These are phyloP conservation scores for Fraxinus greggii DNA, from an alignment of 305 asterid genomes.

Conservation along the genomic window DNA sequence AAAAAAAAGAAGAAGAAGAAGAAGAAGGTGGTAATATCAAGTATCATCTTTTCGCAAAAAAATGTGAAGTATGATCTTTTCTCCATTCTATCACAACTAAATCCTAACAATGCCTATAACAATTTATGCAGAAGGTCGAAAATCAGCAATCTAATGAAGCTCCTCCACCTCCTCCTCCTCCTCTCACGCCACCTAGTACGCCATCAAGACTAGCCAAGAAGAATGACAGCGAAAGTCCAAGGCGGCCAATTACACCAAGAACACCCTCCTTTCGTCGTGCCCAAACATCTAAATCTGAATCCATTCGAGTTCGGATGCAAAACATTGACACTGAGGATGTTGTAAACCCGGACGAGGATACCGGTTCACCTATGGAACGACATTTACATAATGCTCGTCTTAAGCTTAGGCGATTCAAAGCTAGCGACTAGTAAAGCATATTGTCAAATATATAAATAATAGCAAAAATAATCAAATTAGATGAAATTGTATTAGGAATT, in stretches of 20 bases:
- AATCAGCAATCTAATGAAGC: constrained; percentile 3
- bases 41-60: background rate
- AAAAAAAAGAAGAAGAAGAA: too few species aligned
- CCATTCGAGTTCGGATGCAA: background rate
- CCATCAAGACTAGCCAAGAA: constrained; percentile 30
- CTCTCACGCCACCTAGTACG: constrained; percentile 34
- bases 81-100: background rate
- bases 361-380: background rate
- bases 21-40: too few species aligned
- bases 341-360: background rate
- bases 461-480: background rate
- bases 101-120: background rate
- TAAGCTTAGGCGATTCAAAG: background rate
- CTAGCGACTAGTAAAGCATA: background rate
- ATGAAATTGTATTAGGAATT: background rate
- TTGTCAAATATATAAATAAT: background rate
- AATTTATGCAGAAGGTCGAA: constrained; percentile 19
- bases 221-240: background rate
- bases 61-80: background rate
- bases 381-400: background rate
- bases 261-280: background rate
- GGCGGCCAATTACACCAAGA: background rate
- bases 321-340: background rate
- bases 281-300: background rate
- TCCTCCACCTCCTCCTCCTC: constrained; percentile 8